phyloP scores from a whole-genome alignment of 1,284 basidiomycete species.

The Leccinum subrobustum region DNA sequence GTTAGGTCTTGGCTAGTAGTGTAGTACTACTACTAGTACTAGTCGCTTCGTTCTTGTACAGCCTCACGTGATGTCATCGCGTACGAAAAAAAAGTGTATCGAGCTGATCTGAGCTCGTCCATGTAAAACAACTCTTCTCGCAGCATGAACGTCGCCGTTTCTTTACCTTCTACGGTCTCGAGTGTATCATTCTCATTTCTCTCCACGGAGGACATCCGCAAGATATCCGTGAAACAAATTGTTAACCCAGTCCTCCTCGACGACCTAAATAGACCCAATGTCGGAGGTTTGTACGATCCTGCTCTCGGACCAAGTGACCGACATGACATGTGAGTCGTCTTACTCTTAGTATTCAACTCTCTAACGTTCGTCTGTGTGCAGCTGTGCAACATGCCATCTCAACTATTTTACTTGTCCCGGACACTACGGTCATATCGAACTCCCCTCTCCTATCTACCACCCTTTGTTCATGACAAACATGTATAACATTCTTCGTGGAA shows the following conservation, averaged over 20 bases:
- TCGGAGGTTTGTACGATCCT: constrained; percentile 94
- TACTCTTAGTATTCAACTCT: background rate
- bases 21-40: no score
- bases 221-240: constrained; percentile 96
- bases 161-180: constrained; percentile 81
- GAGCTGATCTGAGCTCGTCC: constrained; percentile 3
- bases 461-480: constrained; percentile 95
- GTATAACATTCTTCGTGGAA: constrained; percentile 84
- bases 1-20: constrained; percentile 12
- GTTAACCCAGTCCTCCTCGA: constrained; percentile 93
- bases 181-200: constrained; percentile 96
- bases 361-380: constrained; percentile 35
- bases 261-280: constrained; percentile 89
- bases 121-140: background rate
- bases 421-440: constrained; percentile 99
- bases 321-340: constrained; percentile 78
- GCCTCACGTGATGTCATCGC: constrained; percentile 23
- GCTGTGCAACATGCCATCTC: constrained; percentile 91
- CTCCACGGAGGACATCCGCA: constrained; percentile 85
- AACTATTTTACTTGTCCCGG: constrained; percentile 95
- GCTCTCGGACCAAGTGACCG: constrained; percentile 88
- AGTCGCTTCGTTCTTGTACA: background rate
- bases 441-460: constrained; percentile 94
- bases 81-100: constrained; percentile 13
- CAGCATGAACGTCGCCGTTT: constrained; percentile 90